A percentile compares a stretch with the other conserved stretches of the same genome.
Conservation (phyloP, 257 asterid species). For the Perilla frutescens region DNA sequence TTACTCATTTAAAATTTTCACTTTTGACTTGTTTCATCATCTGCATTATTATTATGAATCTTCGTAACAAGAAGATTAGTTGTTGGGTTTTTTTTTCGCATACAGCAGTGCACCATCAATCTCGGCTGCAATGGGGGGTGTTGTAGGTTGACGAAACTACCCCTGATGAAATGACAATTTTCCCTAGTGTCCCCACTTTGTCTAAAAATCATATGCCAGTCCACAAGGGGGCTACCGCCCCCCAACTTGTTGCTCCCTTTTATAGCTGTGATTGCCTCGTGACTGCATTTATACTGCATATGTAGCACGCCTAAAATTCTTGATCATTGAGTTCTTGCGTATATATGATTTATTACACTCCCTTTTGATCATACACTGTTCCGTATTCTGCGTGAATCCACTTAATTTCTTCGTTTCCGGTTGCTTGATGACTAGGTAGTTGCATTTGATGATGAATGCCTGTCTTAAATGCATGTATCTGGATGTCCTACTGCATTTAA, state of each 20-base stretch:
- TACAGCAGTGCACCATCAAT: slow-evolving; percentile 42
- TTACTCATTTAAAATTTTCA: slow-evolving; percentile 5
- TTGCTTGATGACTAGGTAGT: slow-evolving; percentile 31
- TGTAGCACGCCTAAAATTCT: slow-evolving; percentile 38
- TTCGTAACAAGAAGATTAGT: slow-evolving; percentile 9
- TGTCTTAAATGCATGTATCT: slow-evolving; percentile 24
- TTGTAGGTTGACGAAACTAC: slow-evolving; percentile 39
- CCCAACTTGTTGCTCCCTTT: slow-evolving; percentile 30
- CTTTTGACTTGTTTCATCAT: slow-evolving; percentile 21
- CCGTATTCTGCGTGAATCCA: slow-evolving; percentile 37
- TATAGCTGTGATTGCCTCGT: slow-evolving; percentile 41
- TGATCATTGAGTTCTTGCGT: slow-evolving; percentile 29
- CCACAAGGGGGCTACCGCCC: slow-evolving; percentile 23
- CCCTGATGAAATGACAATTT: slow-evolving; percentile 39
- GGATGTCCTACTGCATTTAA: slow-evolving; percentile 51
- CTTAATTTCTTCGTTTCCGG: slow-evolving; percentile 32
- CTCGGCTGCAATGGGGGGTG: slow-evolving; percentile 53
- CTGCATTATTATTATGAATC: slow-evolving; percentile 20
- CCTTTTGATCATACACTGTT: slow-evolving; percentile 21
- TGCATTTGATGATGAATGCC: slow-evolving; percentile 32
- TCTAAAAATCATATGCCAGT: slow-evolving; percentile 25
- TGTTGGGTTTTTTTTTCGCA: slow-evolving; percentile 5
- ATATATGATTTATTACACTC: slow-evolving; percentile 1
- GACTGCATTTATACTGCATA: slow-evolving; percentile 40
- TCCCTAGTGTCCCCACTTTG: slow-evolving; percentile 47